These are phyloP conservation scores for Nyctanthes arbortristis DNA, from an alignment of 257 asterid species.

Conservation along the genomic window DNA sequence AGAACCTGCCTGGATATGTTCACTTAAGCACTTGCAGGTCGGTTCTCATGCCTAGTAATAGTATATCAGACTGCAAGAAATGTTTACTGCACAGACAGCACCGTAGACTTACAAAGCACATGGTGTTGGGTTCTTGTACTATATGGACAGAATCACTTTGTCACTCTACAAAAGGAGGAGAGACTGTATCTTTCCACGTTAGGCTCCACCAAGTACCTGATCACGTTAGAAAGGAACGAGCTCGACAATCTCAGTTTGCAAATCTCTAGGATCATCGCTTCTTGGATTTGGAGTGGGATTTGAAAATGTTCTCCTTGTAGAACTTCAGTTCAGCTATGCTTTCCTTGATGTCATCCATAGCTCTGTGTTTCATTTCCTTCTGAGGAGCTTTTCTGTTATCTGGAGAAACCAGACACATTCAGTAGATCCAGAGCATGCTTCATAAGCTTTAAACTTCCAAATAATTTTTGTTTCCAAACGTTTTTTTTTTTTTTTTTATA, in stretches of 20 bases:
- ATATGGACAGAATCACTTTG: neutral
- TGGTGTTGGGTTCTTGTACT: neutral
- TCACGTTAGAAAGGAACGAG: neutral
- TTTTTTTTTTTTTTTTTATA: too few species aligned
- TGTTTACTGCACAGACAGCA: too few species aligned
- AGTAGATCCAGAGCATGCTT: neutral
- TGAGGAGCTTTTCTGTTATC: constrained; percentile 77
- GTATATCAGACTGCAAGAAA: neutral
- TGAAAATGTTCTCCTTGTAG: constrained; percentile 79
- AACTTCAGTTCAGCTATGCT: constrained; percentile 81
- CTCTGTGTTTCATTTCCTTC: constrained; percentile 82
- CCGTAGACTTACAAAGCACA: neutral
- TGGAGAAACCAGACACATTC: constrained; percentile 25
- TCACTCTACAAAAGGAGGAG: neutral
- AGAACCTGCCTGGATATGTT: neutral
- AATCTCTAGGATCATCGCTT: constrained; percentile 30
- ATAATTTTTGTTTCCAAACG: too few species aligned
- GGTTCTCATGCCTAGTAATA: neutral
- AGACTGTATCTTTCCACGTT: neutral
- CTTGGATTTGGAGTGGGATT: constrained; percentile 40
- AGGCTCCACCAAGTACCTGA: neutral
- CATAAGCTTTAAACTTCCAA: neutral
- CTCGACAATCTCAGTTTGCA: constrained; percentile 10
- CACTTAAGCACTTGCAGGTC: neutral
- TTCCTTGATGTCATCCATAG: constrained; percentile 92